Conservation (phyloP, 2,329 filamentous ascomycete genomes). For the Phoma sp. region DNA sequence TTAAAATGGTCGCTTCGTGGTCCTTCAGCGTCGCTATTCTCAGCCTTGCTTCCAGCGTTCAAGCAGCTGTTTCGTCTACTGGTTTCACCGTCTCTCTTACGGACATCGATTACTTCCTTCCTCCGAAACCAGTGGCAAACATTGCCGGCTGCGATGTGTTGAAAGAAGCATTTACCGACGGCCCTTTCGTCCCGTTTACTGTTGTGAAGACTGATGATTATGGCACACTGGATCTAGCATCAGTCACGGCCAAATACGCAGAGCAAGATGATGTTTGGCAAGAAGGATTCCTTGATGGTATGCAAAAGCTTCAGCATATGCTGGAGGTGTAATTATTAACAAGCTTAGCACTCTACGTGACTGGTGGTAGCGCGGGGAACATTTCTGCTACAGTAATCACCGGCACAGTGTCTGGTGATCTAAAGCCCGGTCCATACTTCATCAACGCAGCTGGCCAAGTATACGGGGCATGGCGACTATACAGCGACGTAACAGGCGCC, state of each 20-base stretch:
- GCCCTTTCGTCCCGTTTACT: constrained; percentile 49
- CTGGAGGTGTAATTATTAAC: neutral
- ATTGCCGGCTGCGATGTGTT: constrained; percentile 35
- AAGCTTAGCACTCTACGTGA: constrained; percentile 31
- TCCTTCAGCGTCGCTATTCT: constrained; percentile 13
- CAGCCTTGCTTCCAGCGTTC: constrained; percentile 10
- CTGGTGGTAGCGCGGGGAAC: constrained; percentile 27
- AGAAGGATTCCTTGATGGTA: constrained; percentile 49
- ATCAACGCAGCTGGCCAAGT: constrained; percentile 55
- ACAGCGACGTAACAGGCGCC: constrained; percentile 58
- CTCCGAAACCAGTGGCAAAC: constrained; percentile 45
- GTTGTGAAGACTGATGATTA: constrained; percentile 42
- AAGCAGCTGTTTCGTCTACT: constrained; percentile 41
- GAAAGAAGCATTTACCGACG: constrained; percentile 26
- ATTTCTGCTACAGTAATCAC: constrained; percentile 25
- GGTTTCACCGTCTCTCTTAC: constrained; percentile 52
- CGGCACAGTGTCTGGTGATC: constrained; percentile 19
- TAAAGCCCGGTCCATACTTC: constrained; percentile 61
- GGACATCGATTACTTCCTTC: constrained; percentile 52
- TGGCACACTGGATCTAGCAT: constrained; percentile 26
- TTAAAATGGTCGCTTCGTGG: constrained; percentile 21
- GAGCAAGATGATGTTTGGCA: constrained; percentile 53
- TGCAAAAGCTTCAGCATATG: neutral
- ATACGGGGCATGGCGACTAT: constrained; percentile 59
- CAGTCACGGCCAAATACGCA: constrained; percentile 38